Conservation (phyloP, 352 stramenopile genomes). For the Pythium vanterpoolii region DNA sequence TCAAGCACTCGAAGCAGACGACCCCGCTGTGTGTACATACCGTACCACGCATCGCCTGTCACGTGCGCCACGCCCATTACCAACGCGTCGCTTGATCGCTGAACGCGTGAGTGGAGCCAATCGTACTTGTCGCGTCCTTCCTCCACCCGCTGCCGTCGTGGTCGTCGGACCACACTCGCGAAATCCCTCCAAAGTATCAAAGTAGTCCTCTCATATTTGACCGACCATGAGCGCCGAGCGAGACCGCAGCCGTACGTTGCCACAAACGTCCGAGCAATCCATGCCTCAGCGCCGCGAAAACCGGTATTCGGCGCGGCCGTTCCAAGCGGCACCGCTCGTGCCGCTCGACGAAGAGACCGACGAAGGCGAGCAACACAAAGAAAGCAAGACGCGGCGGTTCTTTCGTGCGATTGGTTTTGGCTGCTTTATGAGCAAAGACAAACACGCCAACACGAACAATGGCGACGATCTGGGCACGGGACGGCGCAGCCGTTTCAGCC, state of each 20-base stretch:
- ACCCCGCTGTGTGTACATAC: no score
- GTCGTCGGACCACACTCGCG: not conserved
- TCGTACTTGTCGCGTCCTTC: no score
- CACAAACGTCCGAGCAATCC: not conserved
- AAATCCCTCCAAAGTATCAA: not conserved
- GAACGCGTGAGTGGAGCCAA: no score
- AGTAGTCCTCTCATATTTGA: not conserved
- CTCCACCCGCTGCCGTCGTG: no score
- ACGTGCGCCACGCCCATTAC: not conserved
- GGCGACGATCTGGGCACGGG: not conserved
- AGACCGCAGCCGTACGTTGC: slow-evolving; percentile 8
- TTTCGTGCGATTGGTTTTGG: slow-evolving; percentile 18
- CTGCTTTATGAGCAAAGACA: slow-evolving; percentile 10
- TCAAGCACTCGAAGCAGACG: no score
- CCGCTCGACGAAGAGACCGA: slow-evolving; percentile 14
- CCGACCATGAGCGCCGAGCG: not conserved
- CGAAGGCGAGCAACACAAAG: not conserved
- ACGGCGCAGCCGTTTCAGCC: not conserved
- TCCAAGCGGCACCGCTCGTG: slow-evolving; percentile 17
- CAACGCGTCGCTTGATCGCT: not conserved
- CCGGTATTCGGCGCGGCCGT: slow-evolving; percentile 9
- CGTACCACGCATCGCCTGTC: not conserved
- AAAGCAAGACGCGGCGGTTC: slow-evolving; percentile 19
- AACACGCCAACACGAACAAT: not conserved
- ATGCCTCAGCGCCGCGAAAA: slow-evolving; percentile 7